phyloP scores from a whole-genome alignment of 495 filamentous ascomycete genomes.

The Poronia punctata region DNA sequence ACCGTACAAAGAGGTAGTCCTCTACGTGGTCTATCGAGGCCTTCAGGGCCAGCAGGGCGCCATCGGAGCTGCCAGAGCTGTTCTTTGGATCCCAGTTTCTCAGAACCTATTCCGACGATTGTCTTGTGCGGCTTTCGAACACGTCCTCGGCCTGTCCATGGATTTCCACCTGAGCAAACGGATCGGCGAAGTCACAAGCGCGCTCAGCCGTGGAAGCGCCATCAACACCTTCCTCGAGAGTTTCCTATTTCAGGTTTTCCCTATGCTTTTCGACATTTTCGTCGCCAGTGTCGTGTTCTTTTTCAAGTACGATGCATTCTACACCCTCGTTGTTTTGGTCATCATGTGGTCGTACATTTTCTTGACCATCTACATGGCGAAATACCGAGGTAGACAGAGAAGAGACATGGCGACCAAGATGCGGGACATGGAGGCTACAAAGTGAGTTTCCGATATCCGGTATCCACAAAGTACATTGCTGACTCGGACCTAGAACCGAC shows the following conservation, averaged over 20 bases:
- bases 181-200: conserved; percentile 77
- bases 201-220: conserved; percentile 73
- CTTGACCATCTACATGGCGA: conserved; percentile 79
- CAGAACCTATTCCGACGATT: conserved; percentile 82
- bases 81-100: conserved; percentile 74
- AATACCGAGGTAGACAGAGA: conserved; percentile 74
- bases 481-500: conserved; percentile 22
- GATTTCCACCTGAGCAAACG: conserved; percentile 85
- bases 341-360: conserved; percentile 80
- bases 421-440: conserved; percentile 64
- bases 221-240: conserved; percentile 85
- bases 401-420: conserved; percentile 74
- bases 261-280: conserved; percentile 72
- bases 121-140: conserved; percentile 77
- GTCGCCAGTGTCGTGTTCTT: conserved; percentile 71
- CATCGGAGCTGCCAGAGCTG: conserved; percentile 62
- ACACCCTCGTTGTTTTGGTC: conserved; percentile 67
- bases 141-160: conserved; percentile 74
- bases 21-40: conserved; percentile 68
- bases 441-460: conserved; percentile 1
- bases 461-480: not conserved
- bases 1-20: conserved; percentile 41
- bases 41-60: conserved; percentile 71
- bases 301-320: conserved; percentile 67
- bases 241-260: conserved; percentile 73